Percentiles rank a stretch among this genome's conserved stretches.
phyloP scores from a whole-genome alignment of 2,329 filamentous ascomycete species.

The Verticillium zaregamsianum region DNA sequence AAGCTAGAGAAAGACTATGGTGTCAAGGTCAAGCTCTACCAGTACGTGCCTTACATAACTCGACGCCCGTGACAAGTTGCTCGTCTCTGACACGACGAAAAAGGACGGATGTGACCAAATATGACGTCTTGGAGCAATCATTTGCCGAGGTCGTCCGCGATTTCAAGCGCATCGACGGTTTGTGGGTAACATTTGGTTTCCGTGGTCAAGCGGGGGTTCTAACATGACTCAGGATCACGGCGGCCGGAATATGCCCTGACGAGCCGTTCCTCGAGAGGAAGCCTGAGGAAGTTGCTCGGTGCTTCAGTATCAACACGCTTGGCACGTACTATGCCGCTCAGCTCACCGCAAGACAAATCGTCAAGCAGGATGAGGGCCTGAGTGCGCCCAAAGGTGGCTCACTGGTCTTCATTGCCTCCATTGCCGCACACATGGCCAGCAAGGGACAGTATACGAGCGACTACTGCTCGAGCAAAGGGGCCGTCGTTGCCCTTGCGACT shows the following conservation, averaged over 20 bases:
- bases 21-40: neutral
- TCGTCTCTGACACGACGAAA: too few relatives aligned
- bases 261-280: slow-evolving; percentile 20
- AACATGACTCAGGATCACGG: slow-evolving; percentile 15
- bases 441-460: slow-evolving; percentile 25
- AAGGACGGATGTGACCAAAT: too few relatives aligned
- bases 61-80: too few relatives aligned
- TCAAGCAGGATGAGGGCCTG: slow-evolving; percentile 18
- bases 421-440: slow-evolving; percentile 23
- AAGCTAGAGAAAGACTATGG: neutral
- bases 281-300: slow-evolving; percentile 17
- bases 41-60: neutral
- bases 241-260: slow-evolving; percentile 22
- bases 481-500: slow-evolving; percentile 39
- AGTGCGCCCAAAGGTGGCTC: slow-evolving; percentile 20
- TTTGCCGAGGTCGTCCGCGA: too few relatives aligned
- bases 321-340: slow-evolving; percentile 31
- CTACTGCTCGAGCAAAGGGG: slow-evolving; percentile 43
- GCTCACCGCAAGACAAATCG: slow-evolving; percentile 29
- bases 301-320: slow-evolving; percentile 22
- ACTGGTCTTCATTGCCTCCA: slow-evolving; percentile 27
- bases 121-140: too few relatives aligned
- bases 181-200: neutral
- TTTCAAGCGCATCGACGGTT: neutral
- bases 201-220: too few relatives aligned